A percentile compares a stretch with the other conserved stretches of the same genome.
These are phyloP conservation scores for Blastocystis sp. DNA, from an alignment of 352 stramenopile species.

Conservation along the genomic window DNA sequence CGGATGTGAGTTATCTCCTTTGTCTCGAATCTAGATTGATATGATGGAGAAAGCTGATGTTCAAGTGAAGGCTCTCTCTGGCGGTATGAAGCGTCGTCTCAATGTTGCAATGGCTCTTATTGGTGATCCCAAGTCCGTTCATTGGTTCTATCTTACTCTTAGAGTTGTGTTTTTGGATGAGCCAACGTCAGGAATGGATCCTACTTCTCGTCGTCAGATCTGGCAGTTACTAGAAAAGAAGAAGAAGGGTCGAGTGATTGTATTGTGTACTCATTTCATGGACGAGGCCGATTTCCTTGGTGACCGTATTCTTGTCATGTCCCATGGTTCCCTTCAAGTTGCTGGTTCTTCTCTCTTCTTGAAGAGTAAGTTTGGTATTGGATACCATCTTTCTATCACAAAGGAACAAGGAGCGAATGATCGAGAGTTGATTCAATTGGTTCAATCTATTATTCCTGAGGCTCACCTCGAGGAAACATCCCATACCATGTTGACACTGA, in stretches of 20 bases:
- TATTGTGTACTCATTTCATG: slow-evolving; percentile 85
- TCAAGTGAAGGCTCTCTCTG: slow-evolving; percentile 75
- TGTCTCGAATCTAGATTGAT: slow-evolving; percentile 62
- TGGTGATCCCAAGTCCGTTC: slow-evolving; percentile 71
- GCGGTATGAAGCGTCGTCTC: slow-evolving; percentile 82
- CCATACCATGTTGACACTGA: background rate
- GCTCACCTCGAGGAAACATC: slow-evolving; percentile 31
- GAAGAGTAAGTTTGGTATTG: slow-evolving; percentile 77
- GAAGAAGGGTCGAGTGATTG: slow-evolving; percentile 75
- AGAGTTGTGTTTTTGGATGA: slow-evolving; percentile 72
- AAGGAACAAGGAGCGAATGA: slow-evolving; percentile 72
- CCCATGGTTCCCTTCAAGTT: slow-evolving; percentile 74
- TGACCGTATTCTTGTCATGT: slow-evolving; percentile 84
- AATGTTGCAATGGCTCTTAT: slow-evolving; percentile 79
- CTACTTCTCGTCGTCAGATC: slow-evolving; percentile 71
- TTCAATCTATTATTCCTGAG: background rate
- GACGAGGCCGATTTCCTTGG: slow-evolving; percentile 86
- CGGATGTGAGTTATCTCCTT: background rate
- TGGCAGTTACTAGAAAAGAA: slow-evolving; percentile 81
- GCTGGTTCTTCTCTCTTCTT: slow-evolving; percentile 78
- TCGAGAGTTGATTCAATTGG: background rate
- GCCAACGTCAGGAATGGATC: slow-evolving; percentile 75
- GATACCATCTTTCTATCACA: slow-evolving; percentile 78
- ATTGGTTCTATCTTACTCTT: slow-evolving; percentile 53
- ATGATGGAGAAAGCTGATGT: slow-evolving; percentile 70